Percentiles rank a stretch among this genome's conserved stretches.
Evolutionary conservation across 139 green algal genomes (phyloP).

Genomic region (Haematococcus lacustris): DNA sequence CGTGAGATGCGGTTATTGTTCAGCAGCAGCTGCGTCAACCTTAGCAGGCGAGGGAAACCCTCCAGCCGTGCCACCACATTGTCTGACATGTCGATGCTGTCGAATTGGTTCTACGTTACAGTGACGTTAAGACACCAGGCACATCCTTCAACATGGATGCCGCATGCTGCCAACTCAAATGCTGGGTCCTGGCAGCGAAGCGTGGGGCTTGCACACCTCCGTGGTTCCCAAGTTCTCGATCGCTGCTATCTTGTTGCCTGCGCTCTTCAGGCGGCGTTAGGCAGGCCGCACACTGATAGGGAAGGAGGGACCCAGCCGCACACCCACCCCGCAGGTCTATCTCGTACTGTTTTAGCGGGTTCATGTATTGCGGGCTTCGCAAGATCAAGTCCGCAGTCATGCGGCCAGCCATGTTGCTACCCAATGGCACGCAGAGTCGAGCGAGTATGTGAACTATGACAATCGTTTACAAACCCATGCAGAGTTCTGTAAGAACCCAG

Average conservation of each 20-base stretch:
- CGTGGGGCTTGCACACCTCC: conserved; percentile 44
- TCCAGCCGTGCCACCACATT: conserved; percentile 94
- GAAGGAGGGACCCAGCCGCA: not conserved
- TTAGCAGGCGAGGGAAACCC: conserved; percentile 81
- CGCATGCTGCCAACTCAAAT: not conserved
- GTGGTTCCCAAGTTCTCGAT: conserved; percentile 94
- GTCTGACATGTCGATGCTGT: conserved; percentile 93
- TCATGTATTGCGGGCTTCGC: conserved; percentile 83
- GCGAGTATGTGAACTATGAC: too few relatives aligned
- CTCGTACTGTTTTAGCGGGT: conserved; percentile 76
- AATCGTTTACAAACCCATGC: too few relatives aligned
- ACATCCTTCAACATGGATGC: not conserved
- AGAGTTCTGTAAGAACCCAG: too few relatives aligned
- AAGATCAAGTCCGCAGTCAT: conserved; percentile 85
- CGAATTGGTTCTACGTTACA: conserved; percentile 88
- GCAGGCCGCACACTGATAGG: not conserved
- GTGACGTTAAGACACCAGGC: not conserved
- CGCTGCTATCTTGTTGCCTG: conserved; percentile 72
- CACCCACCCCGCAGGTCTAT: conserved; percentile 72
- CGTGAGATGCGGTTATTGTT: conserved; percentile 92
- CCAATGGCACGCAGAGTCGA: not conserved
- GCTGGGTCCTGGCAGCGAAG: not conserved
- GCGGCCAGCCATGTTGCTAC: conserved; percentile 29
- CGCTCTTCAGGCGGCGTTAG: not conserved
- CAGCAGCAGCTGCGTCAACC: conserved; percentile 74